Conservation (phyloP, 1,284 basidiomycete species). For the Boletus semigastroideus region DNA sequence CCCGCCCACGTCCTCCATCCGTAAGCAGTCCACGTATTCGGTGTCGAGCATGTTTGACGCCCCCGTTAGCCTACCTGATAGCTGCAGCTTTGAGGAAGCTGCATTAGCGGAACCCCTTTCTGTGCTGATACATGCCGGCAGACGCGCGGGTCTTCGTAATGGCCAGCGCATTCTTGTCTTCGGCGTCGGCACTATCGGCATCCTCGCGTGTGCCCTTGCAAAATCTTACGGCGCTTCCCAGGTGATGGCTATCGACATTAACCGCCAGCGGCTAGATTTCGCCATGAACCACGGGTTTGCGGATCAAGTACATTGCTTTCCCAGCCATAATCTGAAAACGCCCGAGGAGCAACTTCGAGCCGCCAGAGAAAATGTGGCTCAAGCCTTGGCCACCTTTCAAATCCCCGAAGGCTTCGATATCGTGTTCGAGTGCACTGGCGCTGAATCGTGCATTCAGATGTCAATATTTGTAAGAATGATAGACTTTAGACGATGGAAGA, state of each 20-base stretch:
- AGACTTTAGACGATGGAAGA: slow-evolving; percentile 9
- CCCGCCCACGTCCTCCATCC: slow-evolving; percentile 83
- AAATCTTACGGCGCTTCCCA: slow-evolving; percentile 67
- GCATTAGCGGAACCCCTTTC: slow-evolving; percentile 91
- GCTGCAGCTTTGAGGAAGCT: slow-evolving; percentile 74
- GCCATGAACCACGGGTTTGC: slow-evolving; percentile 76
- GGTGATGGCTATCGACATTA: slow-evolving; percentile 85
- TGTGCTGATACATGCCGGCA: slow-evolving; percentile 83
- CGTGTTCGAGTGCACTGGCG: slow-evolving; percentile 94
- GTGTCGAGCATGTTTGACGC: slow-evolving; percentile 9
- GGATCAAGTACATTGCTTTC: slow-evolving; percentile 68
- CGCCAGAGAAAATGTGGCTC: slow-evolving; percentile 59
- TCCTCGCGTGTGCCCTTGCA: slow-evolving; percentile 82
- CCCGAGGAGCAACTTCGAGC: slow-evolving; percentile 66
- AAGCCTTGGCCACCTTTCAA: slow-evolving; percentile 57
- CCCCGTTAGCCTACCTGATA: slow-evolving; percentile 67
- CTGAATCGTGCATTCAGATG: slow-evolving; percentile 88
- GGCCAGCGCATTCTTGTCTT: slow-evolving; percentile 82
- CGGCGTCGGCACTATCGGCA: slow-evolving; percentile 90
- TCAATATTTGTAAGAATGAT: slow-evolving; percentile 68
- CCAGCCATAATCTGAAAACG: slow-evolving; percentile 49
- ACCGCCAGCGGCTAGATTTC: slow-evolving; percentile 76
- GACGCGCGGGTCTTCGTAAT: slow-evolving; percentile 59
- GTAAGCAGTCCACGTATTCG: slow-evolving; percentile 47
- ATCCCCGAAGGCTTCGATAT: slow-evolving; percentile 83